These are phyloP conservation scores for Blastobotrys serpentis DNA, from an alignment of 1,139 yeast genomes.

Conservation along the genomic window DNA sequence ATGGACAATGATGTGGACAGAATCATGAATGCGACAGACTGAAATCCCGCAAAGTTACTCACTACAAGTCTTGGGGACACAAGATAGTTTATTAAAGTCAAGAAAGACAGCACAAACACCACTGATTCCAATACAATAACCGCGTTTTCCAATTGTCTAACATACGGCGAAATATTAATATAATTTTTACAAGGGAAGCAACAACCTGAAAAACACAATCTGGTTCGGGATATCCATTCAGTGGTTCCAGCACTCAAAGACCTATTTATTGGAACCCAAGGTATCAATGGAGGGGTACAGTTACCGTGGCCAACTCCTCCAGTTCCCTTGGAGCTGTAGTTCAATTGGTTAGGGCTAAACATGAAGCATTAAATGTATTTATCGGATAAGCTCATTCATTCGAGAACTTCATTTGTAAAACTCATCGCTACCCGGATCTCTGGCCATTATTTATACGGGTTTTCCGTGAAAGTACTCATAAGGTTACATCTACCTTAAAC, in stretches of 20 bases:
- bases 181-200: conserved; percentile 6
- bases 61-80: conserved; percentile 23
- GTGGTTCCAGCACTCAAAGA: not conserved
- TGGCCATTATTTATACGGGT: no score
- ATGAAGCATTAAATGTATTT: not conserved
- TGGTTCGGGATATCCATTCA: not conserved
- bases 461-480: not conserved
- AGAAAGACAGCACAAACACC: conserved; percentile 3
- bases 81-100: conserved; percentile 13
- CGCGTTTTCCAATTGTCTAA: not conserved
- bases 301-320: not conserved
- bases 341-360: not conserved
- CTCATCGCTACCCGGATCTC: no score
- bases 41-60: conserved; percentile 25
- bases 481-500: not conserved
- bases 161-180: not conserved
- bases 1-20: conserved; percentile 20
- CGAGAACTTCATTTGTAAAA: not conserved
- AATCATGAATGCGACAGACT: conserved; percentile 21
- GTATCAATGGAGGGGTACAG: conserved; percentile 12
- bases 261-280: conserved; percentile 8
- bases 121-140: conserved; percentile 1
- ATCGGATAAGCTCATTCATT: not conserved
- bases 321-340: not conserved
- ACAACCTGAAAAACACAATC: conserved; percentile 6